Percentiles rank a stretch among this genome's conserved stretches.
Conservation (phyloP, 2,329 filamentous ascomycete species). For the Chaetomium globosum region DNA sequence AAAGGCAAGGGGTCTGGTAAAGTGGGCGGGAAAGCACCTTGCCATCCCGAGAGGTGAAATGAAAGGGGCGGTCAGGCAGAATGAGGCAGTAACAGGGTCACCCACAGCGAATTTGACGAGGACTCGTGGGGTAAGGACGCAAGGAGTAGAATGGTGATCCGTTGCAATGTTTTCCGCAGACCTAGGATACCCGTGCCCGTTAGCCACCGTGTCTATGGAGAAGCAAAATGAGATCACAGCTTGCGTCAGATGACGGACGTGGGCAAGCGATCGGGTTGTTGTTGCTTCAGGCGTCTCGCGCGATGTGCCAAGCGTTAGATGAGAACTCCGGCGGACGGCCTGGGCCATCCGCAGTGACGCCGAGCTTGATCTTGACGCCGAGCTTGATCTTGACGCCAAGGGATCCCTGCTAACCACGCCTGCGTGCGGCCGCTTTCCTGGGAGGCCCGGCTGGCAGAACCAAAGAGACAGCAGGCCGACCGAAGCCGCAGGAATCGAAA, state of each 20-base stretch:
- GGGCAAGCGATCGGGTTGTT: neutral
- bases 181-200: neutral
- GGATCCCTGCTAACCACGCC: neutral
- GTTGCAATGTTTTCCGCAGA: constrained; percentile 1
- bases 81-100: neutral
- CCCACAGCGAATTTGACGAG: neutral
- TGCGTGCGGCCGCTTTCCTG: neutral
- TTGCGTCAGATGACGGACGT: neutral
- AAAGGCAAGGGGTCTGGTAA: too few species aligned
- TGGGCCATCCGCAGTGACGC: neutral
- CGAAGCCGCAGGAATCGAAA: neutral
- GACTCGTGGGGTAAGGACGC: neutral
- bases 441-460: neutral
- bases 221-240: neutral
- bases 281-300: neutral
- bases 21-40: neutral
- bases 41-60: neutral
- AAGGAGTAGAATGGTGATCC: neutral
- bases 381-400: neutral
- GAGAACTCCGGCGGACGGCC: neutral
- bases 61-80: neutral
- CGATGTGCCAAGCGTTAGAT: too few species aligned
- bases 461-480: neutral
- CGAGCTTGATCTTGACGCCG: neutral
- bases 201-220: neutral